Base-by-base conservation (phyloP, 2,329 filamentous ascomycete species). In the Calonectria naviculata region DNA sequence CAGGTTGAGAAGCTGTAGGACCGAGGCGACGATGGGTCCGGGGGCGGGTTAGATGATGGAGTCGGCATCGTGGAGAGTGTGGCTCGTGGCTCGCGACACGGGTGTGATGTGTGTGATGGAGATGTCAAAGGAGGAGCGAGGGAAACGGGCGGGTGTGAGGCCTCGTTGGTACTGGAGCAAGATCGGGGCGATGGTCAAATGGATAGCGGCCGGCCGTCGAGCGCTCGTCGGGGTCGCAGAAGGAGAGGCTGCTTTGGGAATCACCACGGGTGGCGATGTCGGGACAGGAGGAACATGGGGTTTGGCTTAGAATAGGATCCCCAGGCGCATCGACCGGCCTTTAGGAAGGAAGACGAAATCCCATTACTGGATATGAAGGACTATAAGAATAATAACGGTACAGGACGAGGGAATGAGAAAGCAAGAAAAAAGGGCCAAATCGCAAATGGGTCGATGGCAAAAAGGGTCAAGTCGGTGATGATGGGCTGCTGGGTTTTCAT, bases 21-120 rank as follows among this genome's bases (percentile, higher is more conserved):
- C 68, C 80, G 81, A 52, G 83, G 81, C 54, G 83, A 83, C 44
- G 81, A 77, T 36, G 81, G 80, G 72, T 83, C 80, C 52, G 83
- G 80, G 56, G 82, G 82, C 70, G 81, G 82, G 75, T 85, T 84
- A 65, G 84, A 82, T 19, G 85, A 86, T 68, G 85, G 85, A 28
- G 85, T 87, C 72, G 85, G 85, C 85, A 87, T 87, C 73, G 68
- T 84, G 68, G 62, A 54, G 71, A 71, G 47, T 61, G 54, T 61
- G 63, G 61, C 49, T 34, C 36, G n/a, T 24, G 47, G 19, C 60
- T 24, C 49, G 68, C 77, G 75, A 77, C 61, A 42, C 34, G 41
- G 34, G 34, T 52, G 47, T 24, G 24, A 26, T 58, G 19, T 47
- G 49, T 38, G 46, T 60, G 41, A 63, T 34, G 26, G 21, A 41